Conservation (phyloP, 169 alveolate species). For the Plasmodium gonderi region DNA sequence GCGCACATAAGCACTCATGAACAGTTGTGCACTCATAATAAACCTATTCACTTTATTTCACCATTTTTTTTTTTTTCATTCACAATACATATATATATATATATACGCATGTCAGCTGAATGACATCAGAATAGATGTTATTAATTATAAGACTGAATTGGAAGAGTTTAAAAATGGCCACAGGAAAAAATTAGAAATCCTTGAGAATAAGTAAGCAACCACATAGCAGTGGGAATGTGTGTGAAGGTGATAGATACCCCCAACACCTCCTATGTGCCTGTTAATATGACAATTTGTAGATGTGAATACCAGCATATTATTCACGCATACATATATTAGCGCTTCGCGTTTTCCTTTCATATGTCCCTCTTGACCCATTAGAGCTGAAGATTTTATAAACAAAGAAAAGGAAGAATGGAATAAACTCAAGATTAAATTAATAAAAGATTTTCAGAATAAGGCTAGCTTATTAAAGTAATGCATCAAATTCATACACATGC, state of each 20-base stretch:
- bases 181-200: conserved; percentile 28
- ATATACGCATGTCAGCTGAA: conserved; percentile 19
- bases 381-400: conserved; percentile 66
- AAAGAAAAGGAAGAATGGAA: conserved; percentile 71
- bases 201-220: conserved; percentile 45
- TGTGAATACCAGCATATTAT: neutral
- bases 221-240: neutral
- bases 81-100: neutral
- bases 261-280: neutral
- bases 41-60: too few relatives aligned
- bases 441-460: conserved; percentile 62
- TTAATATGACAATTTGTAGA: neutral
- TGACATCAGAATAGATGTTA: conserved; percentile 43
- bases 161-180: conserved; percentile 67
- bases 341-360: neutral
- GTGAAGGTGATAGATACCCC: neutral
- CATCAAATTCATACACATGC: neutral
- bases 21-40: too few relatives aligned
- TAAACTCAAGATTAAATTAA: conserved; percentile 42
- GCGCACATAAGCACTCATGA: too few relatives aligned
- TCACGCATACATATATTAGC: neutral
- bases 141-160: conserved; percentile 55
- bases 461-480: conserved; percentile 52
- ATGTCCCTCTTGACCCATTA: neutral
- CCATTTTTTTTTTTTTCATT: neutral